These are phyloP conservation scores for Pseudogymnoascus sp. DNA, from an alignment of 2,329 filamentous ascomycete genomes.

Conservation along the genomic window DNA sequence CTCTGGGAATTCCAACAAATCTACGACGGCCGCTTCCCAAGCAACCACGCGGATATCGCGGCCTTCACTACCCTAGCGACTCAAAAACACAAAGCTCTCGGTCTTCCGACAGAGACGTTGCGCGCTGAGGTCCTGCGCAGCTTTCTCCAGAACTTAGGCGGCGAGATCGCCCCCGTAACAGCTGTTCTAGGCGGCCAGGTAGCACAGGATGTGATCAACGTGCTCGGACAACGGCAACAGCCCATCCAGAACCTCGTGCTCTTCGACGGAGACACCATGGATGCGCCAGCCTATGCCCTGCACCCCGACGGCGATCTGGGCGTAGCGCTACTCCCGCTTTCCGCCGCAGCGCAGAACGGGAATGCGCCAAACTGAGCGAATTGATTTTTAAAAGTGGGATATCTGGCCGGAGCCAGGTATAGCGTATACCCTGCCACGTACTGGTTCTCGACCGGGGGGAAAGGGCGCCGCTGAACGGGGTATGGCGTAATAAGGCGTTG, in stretches of 20 bases:
- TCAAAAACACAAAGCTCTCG: constrained; percentile 67
- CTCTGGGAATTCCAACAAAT: constrained; percentile 77
- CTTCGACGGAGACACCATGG: constrained; percentile 77
- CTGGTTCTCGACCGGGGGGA: neutral
- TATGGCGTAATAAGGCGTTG: neutral
- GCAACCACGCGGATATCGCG: constrained; percentile 56
- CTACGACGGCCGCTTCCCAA: constrained; percentile 45
- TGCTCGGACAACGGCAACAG: constrained; percentile 82
- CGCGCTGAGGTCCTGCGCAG: constrained; percentile 65
- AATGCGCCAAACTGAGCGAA: constrained; percentile 11
- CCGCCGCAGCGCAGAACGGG: constrained; percentile 19
- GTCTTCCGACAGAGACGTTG: constrained; percentile 59
- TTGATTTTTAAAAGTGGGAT: constrained; percentile 14
- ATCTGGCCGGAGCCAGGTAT: constrained; percentile 11
- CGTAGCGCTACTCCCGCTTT: constrained; percentile 35
- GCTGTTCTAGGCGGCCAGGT: constrained; percentile 85
- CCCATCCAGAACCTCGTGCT: constrained; percentile 92
- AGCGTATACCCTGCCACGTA: neutral
- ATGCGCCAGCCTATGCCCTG: constrained; percentile 71
- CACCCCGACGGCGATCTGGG: constrained; percentile 59
- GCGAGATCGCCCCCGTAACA: constrained; percentile 77
- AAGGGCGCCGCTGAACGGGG: neutral
- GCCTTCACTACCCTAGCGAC: constrained; percentile 71
- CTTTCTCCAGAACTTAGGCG: constrained; percentile 79
- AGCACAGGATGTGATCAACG: constrained; percentile 95